Base-by-base conservation (phyloP, 1,284 basidiomycete genomes). In the Rhodotorula glutinis region DNA sequence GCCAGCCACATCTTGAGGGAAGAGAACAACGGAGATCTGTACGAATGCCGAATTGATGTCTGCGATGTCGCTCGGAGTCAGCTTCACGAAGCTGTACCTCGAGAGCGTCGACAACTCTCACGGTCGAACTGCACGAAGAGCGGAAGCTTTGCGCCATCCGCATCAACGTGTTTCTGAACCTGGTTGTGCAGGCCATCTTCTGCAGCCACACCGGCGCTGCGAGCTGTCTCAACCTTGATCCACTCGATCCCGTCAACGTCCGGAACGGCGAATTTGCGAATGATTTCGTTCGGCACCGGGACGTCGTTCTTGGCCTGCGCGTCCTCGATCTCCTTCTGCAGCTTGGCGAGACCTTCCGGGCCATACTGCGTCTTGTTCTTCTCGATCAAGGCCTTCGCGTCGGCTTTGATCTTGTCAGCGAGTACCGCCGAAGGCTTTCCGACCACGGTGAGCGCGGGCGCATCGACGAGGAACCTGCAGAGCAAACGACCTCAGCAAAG, bases 391-490 rank as follows among this genome's bases (percentile, higher is more conserved):
- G 82, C 84, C 78, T 91, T 91, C 77, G 95, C 93, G 51, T 89
- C 87, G 54, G 83, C 83, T 75, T 93, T 90, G 47, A 98, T 83
- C 75, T 87, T 87, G 56, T 88, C 87, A 0, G 88, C 90, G 52
- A 98, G 84, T n/a, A 81, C 80, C 17, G 90, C 88, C 0, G 94
- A 98, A 0, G 96, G 96, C 76, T 87, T 91, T 43, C 94, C 96
- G 47, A 88, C 81, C 47, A 97, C 83, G 17, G 89, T 85, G 54
- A 91, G 81, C 38, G 86, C 86, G 29, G 87, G 83, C 0, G 85
- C 83, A 61, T 89, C 84, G 55, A 92, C 82, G 73, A 88, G 90
- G 79, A 90, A 93, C 75, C 92, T 94, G 72, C 13, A 62, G 19
- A 21, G 0, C 21, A 3, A 4, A 13, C 2, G 21, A 23, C 19